A percentile compares a stretch with the other conserved stretches of the same genome.
phyloP scores from a whole-genome alignment of 2,329 filamentous ascomycete species.

The Fusarium metavorans region DNA sequence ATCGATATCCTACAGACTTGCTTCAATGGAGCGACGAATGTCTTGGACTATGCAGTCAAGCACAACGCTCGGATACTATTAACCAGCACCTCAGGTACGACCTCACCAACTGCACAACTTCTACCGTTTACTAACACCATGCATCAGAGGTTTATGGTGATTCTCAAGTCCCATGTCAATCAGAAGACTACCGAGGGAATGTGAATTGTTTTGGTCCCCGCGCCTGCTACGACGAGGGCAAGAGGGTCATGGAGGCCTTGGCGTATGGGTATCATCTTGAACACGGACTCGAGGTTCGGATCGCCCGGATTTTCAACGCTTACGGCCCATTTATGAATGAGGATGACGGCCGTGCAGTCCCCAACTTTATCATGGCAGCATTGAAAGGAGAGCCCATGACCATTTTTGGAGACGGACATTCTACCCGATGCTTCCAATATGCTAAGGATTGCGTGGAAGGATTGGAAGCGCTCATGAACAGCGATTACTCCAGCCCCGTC shows the following conservation, averaged over 20 bases:
- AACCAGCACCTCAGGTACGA: constrained; percentile 32
- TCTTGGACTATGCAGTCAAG: constrained; percentile 30
- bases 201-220: constrained; percentile 56
- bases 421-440: constrained; percentile 32
- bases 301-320: constrained; percentile 38
- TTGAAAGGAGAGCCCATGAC: constrained; percentile 25
- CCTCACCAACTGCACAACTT: not conserved
- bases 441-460: constrained; percentile 25
- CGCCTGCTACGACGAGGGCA: constrained; percentile 57
- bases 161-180: constrained; percentile 8
- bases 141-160: constrained; percentile 33
- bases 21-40: constrained; percentile 30
- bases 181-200: constrained; percentile 53
- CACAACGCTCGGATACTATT: constrained; percentile 31
- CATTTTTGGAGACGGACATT: constrained; percentile 33
- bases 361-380: constrained; percentile 37
- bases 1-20: constrained; percentile 39
- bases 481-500: constrained; percentile 23
- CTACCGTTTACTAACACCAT: not conserved
- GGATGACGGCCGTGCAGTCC: constrained; percentile 28
- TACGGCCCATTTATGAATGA: constrained; percentile 31
- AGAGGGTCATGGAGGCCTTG: constrained; percentile 53
- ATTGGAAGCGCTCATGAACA: constrained; percentile 31
- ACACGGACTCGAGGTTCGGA: constrained; percentile 37
- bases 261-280: constrained; percentile 45